phyloP scores from a whole-genome alignment of 345 rosid species.

The Iberis pinnata region DNA sequence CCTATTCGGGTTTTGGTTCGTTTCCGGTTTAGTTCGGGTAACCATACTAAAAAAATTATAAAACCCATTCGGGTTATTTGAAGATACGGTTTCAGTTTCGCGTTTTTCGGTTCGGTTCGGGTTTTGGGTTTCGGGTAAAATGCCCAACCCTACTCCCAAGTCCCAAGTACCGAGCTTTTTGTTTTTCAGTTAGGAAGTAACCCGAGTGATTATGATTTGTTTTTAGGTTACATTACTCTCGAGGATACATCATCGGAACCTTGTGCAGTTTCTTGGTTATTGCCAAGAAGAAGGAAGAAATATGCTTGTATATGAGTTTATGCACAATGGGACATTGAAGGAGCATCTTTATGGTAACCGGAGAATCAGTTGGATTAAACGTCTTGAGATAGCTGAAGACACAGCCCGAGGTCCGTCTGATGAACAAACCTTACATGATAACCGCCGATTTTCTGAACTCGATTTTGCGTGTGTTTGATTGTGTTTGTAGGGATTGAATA shows the following conservation, averaged over 20 bases:
- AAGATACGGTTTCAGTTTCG: no score
- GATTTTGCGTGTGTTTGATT: slow-evolving; percentile 3
- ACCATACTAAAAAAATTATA: no score
- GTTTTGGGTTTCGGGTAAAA: no score
- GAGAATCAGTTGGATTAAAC: slow-evolving; percentile 78
- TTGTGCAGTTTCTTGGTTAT: slow-evolving; percentile 94
- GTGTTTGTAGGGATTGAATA: slow-evolving; percentile 79
- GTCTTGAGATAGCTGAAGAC: slow-evolving; percentile 97
- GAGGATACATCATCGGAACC: slow-evolving; percentile 96
- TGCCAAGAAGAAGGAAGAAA: slow-evolving; percentile 90
- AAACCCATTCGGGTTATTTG: no score
- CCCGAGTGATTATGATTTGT: slow-evolving; percentile 12
- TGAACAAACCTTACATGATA: background rate
- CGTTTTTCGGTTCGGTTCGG: no score
- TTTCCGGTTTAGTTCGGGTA: no score
- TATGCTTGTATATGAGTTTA: slow-evolving; percentile 88
- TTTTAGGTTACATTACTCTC: slow-evolving; percentile 84
- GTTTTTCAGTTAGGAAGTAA: background rate
- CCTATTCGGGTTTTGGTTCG: no score
- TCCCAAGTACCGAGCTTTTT: background rate
- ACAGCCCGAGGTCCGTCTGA: slow-evolving; percentile 76
- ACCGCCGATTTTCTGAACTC: background rate
- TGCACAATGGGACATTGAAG: slow-evolving; percentile 97
- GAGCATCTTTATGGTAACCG: slow-evolving; percentile 90
- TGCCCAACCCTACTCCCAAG: no score